These are phyloP conservation scores for Starmerella roubikii DNA, from an alignment of 805 yeast species.

Conservation along the genomic window DNA sequence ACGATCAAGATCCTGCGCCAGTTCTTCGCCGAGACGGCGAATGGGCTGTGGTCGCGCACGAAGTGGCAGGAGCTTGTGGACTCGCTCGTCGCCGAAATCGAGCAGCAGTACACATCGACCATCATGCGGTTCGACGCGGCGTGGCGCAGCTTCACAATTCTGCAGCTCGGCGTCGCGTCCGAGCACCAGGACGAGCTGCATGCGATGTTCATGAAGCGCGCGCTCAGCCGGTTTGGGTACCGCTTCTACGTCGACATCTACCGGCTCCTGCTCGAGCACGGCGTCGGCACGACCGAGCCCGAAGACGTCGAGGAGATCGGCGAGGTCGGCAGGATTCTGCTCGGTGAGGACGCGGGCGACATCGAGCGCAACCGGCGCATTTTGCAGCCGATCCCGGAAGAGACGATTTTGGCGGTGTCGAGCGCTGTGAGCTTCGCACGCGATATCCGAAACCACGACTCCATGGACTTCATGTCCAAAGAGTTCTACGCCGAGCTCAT, in stretches of 20 bases:
- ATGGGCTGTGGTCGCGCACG: not conserved
- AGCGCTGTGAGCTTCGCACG: not conserved
- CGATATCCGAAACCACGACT: not conserved
- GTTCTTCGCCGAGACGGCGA: not conserved
- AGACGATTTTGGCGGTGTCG: not conserved
- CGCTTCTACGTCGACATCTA: constrained; percentile 1
- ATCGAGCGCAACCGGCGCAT: not conserved
- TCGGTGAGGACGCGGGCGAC: not conserved
- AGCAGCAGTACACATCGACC: not conserved
- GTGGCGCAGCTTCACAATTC: not conserved
- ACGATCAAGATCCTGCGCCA: not conserved
- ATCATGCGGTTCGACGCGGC: not conserved
- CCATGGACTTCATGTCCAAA: not conserved
- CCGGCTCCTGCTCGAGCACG: not conserved
- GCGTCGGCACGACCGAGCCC: too few relatives aligned
- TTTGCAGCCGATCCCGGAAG: not conserved
- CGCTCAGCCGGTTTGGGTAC: too few relatives aligned
- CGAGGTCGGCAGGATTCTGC: not conserved
- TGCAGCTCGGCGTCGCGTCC: not conserved
- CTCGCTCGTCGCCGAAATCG: not conserved
- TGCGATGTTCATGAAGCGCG: not conserved
- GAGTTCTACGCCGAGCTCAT: not conserved
- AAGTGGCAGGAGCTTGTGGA: not conserved
- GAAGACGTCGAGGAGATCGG: not conserved
- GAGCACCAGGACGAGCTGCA: not conserved